Percentiles rank a stretch among this genome's conserved stretches.
These are phyloP conservation scores for Kwoniella shandongensis DNA, from an alignment of 768 basidiomycete species.

Conservation along the genomic window DNA sequence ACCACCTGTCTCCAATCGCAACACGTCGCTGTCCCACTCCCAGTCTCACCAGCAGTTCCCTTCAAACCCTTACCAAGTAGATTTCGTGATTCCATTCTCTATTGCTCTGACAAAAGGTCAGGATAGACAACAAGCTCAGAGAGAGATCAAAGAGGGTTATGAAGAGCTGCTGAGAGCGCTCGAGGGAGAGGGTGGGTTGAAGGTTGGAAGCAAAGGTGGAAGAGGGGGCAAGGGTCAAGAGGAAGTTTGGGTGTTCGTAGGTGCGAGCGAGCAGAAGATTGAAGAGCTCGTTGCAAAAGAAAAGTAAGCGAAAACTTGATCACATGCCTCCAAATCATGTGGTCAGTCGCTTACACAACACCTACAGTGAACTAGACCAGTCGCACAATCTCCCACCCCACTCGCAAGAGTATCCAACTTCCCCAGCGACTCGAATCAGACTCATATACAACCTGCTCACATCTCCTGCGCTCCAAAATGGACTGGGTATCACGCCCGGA, in stretches of 20 bases:
- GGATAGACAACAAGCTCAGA: slow-evolving; percentile 26
- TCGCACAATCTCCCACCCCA: slow-evolving; percentile 58
- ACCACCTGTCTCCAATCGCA: slow-evolving; percentile 33
- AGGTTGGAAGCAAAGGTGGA: slow-evolving; percentile 35
- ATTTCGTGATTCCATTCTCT: slow-evolving; percentile 45
- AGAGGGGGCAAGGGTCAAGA: slow-evolving; percentile 36
- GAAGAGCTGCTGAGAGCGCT: slow-evolving; percentile 38
- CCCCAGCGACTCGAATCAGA: slow-evolving; percentile 56
- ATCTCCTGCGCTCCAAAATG: slow-evolving; percentile 68
- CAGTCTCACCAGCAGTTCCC: slow-evolving; percentile 6
- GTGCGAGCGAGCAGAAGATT: slow-evolving; percentile 66
- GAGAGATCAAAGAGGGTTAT: slow-evolving; percentile 42
- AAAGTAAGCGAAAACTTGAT: slow-evolving; percentile 60
- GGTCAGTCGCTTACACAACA: not conserved
- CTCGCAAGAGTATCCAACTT: slow-evolving; percentile 60
- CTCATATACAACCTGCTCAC: slow-evolving; percentile 44
- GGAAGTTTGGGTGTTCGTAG: slow-evolving; percentile 64
- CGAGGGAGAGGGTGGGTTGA: slow-evolving; percentile 44
- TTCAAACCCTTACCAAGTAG: slow-evolving; percentile 45
- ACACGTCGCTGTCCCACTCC: slow-evolving; percentile 16
- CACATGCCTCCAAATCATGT: too few species aligned
- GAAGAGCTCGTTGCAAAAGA: slow-evolving; percentile 69
- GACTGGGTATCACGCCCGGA: slow-evolving; percentile 75
- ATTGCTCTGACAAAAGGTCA: slow-evolving; percentile 22
- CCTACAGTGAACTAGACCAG: slow-evolving; percentile 60